Evolutionary conservation across 2,329 filamentous ascomycete genomes (phyloP), one percentile per base, ranked within the genome.

Genomic region (Fusarium sacchari): DNA sequence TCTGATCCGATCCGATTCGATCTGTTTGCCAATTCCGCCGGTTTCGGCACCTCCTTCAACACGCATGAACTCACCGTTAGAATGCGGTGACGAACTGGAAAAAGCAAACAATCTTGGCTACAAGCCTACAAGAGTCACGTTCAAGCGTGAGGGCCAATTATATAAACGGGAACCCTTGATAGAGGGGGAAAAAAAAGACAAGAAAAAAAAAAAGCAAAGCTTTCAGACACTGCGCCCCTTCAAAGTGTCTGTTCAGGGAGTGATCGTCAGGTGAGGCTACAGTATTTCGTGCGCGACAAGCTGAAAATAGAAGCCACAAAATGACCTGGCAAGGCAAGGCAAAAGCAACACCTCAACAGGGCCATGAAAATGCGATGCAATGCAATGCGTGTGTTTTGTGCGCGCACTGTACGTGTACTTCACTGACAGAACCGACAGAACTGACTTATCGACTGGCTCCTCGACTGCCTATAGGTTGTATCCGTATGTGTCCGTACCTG

Each of bases 111-210:
- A 37, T n/a, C 17, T 36, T 32, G 20, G 36, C 42, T 32, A 24
- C 32, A 34, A 36, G 20, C 30, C 42, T 32, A 24, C 32, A 34
- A 36, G 43, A 75, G 61, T 49, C 24, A 22, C 24, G 17, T 26
- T 39, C 34, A 39, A 26, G n/a, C 14, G 24, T 49, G 17, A 52
- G 22, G 47, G n/a, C 17, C 13, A 17, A 24, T 24, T 12, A 26
- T 24, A 20, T 20, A 71, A 71, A 75, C 75, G 74, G 73, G 60
- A 76, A 73, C 17, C 20, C 14, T 36, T n/a, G n/a, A n/a, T n/a
- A n/a, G n/a, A n/a, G n/a, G n/a, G n/a, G n/a, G n/a, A n/a, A n/a
- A n/a, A n/a, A n/a, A n/a, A n/a, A n/a, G n/a, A n/a, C 30, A 14
- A 13, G 30, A 32, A 28, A 14, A 37, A 22, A n/a, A 42, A 49